Percentiles rank a stretch among this genome's conserved stretches.
These are phyloP conservation scores for Coemansia sp. DNA, from an alignment of 192 early-diverging fungal species.

Conservation along the genomic window DNA sequence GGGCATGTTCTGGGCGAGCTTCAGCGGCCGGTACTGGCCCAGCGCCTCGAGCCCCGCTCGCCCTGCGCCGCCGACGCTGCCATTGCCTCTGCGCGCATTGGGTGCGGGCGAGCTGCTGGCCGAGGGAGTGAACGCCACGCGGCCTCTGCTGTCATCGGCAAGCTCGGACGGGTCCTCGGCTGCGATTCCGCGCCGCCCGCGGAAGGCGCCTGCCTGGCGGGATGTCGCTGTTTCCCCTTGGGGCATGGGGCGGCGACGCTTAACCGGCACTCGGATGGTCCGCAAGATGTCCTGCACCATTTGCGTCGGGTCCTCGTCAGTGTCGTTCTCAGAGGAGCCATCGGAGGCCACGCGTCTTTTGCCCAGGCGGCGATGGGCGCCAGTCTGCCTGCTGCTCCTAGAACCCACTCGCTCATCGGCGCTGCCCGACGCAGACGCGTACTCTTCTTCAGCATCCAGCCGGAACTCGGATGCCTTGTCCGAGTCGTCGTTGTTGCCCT, in stretches of 20 bases:
- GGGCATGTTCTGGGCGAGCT: constrained; percentile 1
- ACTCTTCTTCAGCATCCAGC: constrained; percentile 8
- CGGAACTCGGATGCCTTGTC: constrained; percentile 7
- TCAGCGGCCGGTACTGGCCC: constrained; percentile 40
- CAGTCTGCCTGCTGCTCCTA: background rate
- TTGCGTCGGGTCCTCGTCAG: background rate
- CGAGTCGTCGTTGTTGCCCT: background rate
- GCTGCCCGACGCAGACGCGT: background rate
- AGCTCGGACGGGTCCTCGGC: constrained; percentile 23
- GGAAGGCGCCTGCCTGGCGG: constrained; percentile 12
- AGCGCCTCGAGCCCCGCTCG: constrained; percentile 6
- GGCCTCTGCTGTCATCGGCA: background rate
- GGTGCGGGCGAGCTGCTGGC: constrained; percentile 8
- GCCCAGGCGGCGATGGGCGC: background rate
- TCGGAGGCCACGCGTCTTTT: background rate
- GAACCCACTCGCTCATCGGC: background rate
- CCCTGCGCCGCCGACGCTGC: background rate
- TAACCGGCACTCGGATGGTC: background rate
- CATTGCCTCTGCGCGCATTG: background rate
- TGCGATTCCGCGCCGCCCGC: constrained; percentile 45
- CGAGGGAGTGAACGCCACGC: constrained; percentile 39
- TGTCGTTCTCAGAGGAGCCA: background rate
- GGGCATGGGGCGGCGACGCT: background rate
- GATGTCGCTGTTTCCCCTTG: no score
- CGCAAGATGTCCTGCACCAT: background rate